Base-by-base conservation (phyloP, 2,329 filamentous ascomycete genomes). In the Graphilbum fragrans region DNA sequence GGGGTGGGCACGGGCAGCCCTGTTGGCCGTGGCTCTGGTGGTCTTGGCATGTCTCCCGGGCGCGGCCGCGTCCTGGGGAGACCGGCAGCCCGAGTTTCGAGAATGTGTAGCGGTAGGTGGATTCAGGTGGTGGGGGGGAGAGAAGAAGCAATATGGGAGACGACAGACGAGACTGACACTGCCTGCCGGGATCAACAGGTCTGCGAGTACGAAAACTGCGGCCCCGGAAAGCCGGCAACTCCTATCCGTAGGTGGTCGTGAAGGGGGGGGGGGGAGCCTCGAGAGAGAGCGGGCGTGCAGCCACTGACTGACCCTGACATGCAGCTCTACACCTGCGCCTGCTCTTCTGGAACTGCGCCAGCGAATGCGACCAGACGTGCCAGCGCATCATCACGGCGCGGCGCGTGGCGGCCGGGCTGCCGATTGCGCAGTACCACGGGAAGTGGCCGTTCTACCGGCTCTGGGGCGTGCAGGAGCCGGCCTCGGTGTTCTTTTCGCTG, bases 361-460 rank as follows among this genome's bases (percentile, higher is more conserved):
- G 83, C 56, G 90, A 98, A 73, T 98, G 92, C 77, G 88, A 98
- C 69, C 94, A 98, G 67, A 82, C 85, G 46, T 98, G 92, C 69
- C 92, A 98, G 61, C 90, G 94, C 69, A 82, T 94, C 58, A 72
- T 93, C 45, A 96, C 92, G 43, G 63, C 75, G 52, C 64, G 65
- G 44, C 86, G 90, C 48, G 63, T 87, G 49, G 66, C 74, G 21
- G 67, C 73, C 47, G 72, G 77, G 45, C 74, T 77, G 23, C 73
- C 79, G 11, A 62, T 95, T 38, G 80, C 90, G 43, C 92, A 98
- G 64, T 98, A 88, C 69, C 87, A 98, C 66, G 92, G 92, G 25
- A 98, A 98, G 73, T 98, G 92, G 92, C 92, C 92, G 32, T 98
- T 98, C 65, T 70, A 80, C 60, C 84, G 92, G 50, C 73, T 95